Evolutionary conservation across 805 yeast genomes (phyloP).

Genomic region (Candida coleopterorum): DNA sequence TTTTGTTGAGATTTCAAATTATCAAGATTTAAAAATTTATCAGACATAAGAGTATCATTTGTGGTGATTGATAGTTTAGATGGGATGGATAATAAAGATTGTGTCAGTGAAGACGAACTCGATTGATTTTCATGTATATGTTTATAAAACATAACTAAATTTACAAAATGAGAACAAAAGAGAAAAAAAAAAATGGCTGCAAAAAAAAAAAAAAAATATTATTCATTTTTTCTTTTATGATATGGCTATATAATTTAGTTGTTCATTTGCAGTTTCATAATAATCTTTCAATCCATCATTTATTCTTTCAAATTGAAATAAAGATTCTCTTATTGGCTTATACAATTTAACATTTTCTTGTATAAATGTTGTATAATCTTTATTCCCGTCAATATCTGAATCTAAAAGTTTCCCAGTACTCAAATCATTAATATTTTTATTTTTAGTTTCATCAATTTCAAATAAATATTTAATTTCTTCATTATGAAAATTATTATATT

Average conservation of each 20-base stretch:
- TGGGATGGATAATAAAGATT: background rate
- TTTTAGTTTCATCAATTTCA: slow-evolving; percentile 5
- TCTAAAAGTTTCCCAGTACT: slow-evolving; percentile 5
- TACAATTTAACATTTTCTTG: slow-evolving; percentile 3
- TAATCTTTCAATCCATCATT: slow-evolving; percentile 1
- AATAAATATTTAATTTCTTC: slow-evolving; percentile 17
- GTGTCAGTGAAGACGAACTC: background rate
- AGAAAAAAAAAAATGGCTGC: background rate
- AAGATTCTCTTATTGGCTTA: slow-evolving; percentile 5
- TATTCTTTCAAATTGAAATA: slow-evolving; percentile 6
- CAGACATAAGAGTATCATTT: background rate
- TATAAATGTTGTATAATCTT: slow-evolving; percentile 2
- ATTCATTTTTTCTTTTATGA: slow-evolving; percentile 2
- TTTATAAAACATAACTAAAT: too few relatives aligned
- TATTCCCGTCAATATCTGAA: background rate
- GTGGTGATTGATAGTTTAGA: background rate
- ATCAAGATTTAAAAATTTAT: background rate
- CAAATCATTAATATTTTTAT: slow-evolving; percentile 6
- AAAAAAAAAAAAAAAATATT: too few relatives aligned
- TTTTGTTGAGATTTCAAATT: background rate
- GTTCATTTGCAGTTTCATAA: background rate
- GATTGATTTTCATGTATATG: background rate
- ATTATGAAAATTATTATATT: slow-evolving; percentile 15
- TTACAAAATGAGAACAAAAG: too few relatives aligned
- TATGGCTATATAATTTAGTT: slow-evolving; percentile 5